phyloP scores from a whole-genome alignment of 192 early-diverging fungal species.

The Podila minutissima region DNA sequence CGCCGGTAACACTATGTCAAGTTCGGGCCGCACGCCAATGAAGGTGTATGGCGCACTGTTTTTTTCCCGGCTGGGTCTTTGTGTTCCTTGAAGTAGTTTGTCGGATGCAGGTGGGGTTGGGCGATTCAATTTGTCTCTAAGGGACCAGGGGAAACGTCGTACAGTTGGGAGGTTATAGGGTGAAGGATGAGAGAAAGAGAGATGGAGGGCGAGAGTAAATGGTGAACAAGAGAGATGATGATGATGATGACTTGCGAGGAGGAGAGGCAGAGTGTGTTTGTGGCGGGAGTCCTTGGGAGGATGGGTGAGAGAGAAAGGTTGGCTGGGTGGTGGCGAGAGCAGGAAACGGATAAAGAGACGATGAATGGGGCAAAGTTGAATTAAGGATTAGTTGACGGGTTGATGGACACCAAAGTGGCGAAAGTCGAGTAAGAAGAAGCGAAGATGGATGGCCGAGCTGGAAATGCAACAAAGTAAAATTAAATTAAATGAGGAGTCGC shows the following conservation, averaged over 20 bases:
- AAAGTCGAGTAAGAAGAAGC: no score
- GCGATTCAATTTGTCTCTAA: not conserved
- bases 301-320: no score
- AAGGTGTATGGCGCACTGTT: not conserved
- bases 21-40: not conserved
- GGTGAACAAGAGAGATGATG: not conserved
- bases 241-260: not conserved
- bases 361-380: no score
- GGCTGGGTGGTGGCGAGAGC: no score
- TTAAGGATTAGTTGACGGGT: no score
- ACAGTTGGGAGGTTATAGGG: not conserved
- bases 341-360: no score
- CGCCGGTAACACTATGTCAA: not conserved
- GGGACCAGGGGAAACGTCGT: not conserved
- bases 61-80: not conserved
- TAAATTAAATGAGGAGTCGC: no score
- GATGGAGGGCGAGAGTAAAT: not conserved
- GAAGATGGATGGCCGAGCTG: no score
- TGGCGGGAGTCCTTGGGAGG: no score
- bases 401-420: no score
- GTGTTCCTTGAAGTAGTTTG: not conserved
- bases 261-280: not conserved
- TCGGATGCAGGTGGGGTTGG: not conserved
- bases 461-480: no score
- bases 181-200: not conserved